These are phyloP conservation scores for Colletotrichum destructivum DNA, from an alignment of 2,329 filamentous ascomycete genomes.

Conservation along the genomic window DNA sequence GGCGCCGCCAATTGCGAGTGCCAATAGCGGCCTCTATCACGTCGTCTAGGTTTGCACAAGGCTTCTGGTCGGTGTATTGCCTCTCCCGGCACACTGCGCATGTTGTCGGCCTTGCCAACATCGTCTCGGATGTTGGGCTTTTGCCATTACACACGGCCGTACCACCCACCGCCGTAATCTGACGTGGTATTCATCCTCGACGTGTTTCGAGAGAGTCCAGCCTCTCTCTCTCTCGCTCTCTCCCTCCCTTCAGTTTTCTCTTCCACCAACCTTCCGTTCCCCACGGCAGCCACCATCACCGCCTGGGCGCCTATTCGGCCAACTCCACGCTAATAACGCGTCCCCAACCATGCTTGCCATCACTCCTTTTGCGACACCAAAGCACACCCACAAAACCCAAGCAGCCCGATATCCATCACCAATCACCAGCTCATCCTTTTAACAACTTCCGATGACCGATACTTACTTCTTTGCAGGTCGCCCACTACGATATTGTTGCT, in stretches of 20 bases:
- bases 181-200: neutral
- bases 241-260: neutral
- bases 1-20: neutral
- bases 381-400: slow-evolving; percentile 25
- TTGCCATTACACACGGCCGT: neutral
- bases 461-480: neutral
- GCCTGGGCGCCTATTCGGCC: slow-evolving; percentile 12
- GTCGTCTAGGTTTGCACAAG: slow-evolving; percentile 3
- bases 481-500: neutral
- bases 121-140: neutral
- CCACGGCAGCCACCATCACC: slow-evolving; percentile 7
- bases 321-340: slow-evolving; percentile 4
- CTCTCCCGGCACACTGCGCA: neutral
- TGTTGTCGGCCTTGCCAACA: neutral
- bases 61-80: neutral
- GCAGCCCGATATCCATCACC: slow-evolving; percentile 22
- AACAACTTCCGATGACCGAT: neutral
- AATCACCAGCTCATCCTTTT: slow-evolving; percentile 3
- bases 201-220: slow-evolving; percentile 1
- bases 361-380: slow-evolving; percentile 8
- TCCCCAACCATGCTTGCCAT: neutral
- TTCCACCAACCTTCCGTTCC: neutral
- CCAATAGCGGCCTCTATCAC: slow-evolving; percentile 9
- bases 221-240: neutral
- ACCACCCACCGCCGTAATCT: neutral